Base-by-base conservation (phyloP, 2,329 filamentous ascomycete genomes). In the Aspergillus neotritici region DNA sequence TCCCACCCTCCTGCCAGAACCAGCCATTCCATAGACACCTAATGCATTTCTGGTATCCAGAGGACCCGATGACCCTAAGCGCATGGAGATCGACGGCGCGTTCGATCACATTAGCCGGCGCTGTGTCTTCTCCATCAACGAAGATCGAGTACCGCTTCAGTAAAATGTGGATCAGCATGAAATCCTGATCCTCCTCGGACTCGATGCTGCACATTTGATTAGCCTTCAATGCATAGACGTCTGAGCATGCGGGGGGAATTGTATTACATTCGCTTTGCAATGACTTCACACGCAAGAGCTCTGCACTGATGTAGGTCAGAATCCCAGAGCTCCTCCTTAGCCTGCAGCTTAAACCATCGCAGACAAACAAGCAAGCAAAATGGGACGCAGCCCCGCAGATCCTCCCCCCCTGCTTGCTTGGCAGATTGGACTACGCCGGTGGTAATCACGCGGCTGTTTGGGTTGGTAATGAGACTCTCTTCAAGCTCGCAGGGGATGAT, bases 21-120 rank as follows among this genome's bases (percentile, higher is more conserved):
- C 93, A 98, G 15, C 93, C 93, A 49, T 82, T 81, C 93, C 93
- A 98, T 7, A 98, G 81, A 61, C 94, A 88, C 49, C 77, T 80
- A 58, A 97, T 88, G 62, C 91, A 97, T 69, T 94, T 95, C 57
- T 97, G 93, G 65, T 97, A 98, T 17, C 93, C 91, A 0, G 87
- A 89, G 1, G 86, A 91, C 2, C 88, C 88, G 49, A 97, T 97
- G 37, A 98, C 82, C 11, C 79, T 77, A 35, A 97, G 74, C 1
- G 91, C 88, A 63, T 98, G 93, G 17, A 97, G 70, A 58, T 98
- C 93, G 30, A 97, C 89, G 0, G 93, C 87, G 58, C 88, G 87
- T 66, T 98, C 93, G 46, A 98, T 83, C 15, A 87, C 93, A 60
- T 97, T 98, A 50, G 84, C 77, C 0, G 91, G 86, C 1, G 76